Evolutionary conservation across 2,329 filamentous ascomycete genomes (phyloP).

Genomic region (Pyricularia pennisetigena): DNA sequence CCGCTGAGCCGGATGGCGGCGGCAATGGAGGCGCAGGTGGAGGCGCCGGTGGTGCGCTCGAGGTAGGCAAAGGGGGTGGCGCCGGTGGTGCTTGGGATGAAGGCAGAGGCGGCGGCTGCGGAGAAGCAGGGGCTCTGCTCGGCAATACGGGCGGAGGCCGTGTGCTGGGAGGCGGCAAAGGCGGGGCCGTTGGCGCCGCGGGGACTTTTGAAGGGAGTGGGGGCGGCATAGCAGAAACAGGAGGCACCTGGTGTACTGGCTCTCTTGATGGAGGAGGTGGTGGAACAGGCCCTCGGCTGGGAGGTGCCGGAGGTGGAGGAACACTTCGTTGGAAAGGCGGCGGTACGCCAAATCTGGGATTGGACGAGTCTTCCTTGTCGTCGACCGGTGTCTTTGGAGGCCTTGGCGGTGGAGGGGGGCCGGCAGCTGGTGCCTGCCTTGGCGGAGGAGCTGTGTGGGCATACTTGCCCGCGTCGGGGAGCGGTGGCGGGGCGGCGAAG

Average conservation of each 20-base stretch:
- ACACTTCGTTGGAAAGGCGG: conserved; percentile 64
- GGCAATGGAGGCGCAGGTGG: conserved; percentile 29
- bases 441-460: conserved; percentile 45
- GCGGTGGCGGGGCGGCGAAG: conserved; percentile 78
- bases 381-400: conserved; percentile 64
- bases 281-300: conserved; percentile 60
- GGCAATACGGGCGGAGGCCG: conserved; percentile 39
- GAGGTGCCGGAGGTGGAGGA: conserved; percentile 58
- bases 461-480: conserved; percentile 84
- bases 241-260: conserved; percentile 8
- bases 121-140: conserved; percentile 21
- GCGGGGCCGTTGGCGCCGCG: conserved; percentile 29
- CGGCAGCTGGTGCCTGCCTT: conserved; percentile 36
- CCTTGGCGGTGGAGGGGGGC: conserved; percentile 57
- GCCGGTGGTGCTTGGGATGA: conserved; percentile 15
- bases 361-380: conserved; percentile 47
- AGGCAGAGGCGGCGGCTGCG: neutral
- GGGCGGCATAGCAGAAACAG: conserved; percentile 23
- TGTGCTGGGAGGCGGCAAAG: conserved; percentile 39
- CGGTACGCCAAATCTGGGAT: conserved; percentile 63
- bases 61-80: conserved; percentile 17
- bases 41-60: conserved; percentile 22
- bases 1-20: conserved; percentile 18
- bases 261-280: conserved; percentile 54
- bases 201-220: conserved; percentile 39